Base-by-base conservation (phyloP, 208 protist genomes). In the Crithidia thermophila region DNA sequence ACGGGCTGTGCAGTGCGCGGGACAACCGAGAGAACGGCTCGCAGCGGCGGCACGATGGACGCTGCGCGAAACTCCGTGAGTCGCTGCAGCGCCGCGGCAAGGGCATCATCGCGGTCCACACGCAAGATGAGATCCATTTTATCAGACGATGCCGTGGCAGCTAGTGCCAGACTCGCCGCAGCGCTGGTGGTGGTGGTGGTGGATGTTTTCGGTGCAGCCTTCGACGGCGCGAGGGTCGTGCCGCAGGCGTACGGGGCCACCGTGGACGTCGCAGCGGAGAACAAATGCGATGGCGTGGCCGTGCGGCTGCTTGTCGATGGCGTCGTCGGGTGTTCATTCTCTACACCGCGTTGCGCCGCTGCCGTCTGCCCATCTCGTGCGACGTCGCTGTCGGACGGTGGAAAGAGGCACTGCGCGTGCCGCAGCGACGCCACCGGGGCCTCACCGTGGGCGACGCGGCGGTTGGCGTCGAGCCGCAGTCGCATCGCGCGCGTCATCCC, bases 41-140 rank as follows among this genome's bases (percentile, higher is more conserved):
- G 71, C 20, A 86, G 68, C 18, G 81, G 81, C 18, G 67, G 62
- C 5, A 20, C 37, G 9, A 79, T 27, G 11, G 14, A 31, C 2
- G 14, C 13, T 14, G 57, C 43, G 28, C 52, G 25, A 3, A 52
- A n/a, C 4, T 59, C 50, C 6, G 50, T 27, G 1, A 84, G 50
- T 11, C 45, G 45, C 9, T 43, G 21, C 0, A 77, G 45, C n/a
- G 68, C 52, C 30, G 50, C 30, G 9, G 68, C 67, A 0, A 79
- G 36, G 9, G 46, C 33, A 52, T 74, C 78, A 23, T 75, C 68
- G 10, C 68, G 55, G 14, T 79, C 58, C 3, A 77, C 53, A 37
- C 55, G 72, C 9, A 84, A 68, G 18, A 79, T 39, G 18, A 72
- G n/a, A 47, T 77, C 73, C 23, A 72, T 49, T 1, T 37, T 2